Evolutionary conservation across 1,284 basidiomycete genomes (phyloP).

Genomic region (Cryptococcus wingfieldii): DNA sequence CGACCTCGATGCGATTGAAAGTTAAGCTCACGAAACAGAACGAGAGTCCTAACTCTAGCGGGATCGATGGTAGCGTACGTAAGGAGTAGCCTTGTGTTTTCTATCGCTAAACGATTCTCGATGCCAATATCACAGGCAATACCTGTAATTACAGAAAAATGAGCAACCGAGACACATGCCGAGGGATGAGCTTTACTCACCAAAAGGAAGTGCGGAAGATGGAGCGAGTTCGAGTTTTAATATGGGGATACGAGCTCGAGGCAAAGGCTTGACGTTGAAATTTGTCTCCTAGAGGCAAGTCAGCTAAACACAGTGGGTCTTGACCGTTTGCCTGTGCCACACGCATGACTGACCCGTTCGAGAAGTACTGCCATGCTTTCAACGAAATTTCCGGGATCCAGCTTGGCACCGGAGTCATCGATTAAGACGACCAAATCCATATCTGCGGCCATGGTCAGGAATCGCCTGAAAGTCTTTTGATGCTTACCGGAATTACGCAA

Average conservation of each 20-base stretch:
- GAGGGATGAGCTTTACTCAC: conserved; percentile 39
- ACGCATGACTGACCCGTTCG: conserved; percentile 63
- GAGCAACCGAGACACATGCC: background rate
- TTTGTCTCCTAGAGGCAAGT: conserved; percentile 71
- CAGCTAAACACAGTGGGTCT: background rate
- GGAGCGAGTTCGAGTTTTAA: conserved; percentile 93
- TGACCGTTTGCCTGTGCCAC: background rate
- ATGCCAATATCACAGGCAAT: conserved; percentile 98
- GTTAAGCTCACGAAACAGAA: conserved; percentile 69
- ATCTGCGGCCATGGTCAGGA: conserved; percentile 55
- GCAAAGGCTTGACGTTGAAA: conserved; percentile 90
- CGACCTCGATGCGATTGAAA: background rate
- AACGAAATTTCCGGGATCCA: conserved; percentile 82
- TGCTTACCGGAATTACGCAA: conserved; percentile 80
- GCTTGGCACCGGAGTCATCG: conserved; percentile 63
- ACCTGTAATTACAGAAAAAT: conserved; percentile 29
- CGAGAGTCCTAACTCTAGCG: conserved; percentile 84
- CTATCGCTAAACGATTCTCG: conserved; percentile 91
- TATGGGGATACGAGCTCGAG: conserved; percentile 96
- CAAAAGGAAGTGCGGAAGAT: conserved; percentile 79
- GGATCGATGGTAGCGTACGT: conserved; percentile 98
- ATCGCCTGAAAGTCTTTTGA: background rate
- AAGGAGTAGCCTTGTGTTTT: conserved; percentile 92
- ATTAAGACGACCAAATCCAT: conserved; percentile 98
- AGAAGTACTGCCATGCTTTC: conserved; percentile 89